A percentile compares a stretch with the other conserved stretches of the same genome.
Evolutionary conservation across 2,329 filamentous ascomycete genomes (phyloP).

Genomic region (Colletotrichum lentis): DNA sequence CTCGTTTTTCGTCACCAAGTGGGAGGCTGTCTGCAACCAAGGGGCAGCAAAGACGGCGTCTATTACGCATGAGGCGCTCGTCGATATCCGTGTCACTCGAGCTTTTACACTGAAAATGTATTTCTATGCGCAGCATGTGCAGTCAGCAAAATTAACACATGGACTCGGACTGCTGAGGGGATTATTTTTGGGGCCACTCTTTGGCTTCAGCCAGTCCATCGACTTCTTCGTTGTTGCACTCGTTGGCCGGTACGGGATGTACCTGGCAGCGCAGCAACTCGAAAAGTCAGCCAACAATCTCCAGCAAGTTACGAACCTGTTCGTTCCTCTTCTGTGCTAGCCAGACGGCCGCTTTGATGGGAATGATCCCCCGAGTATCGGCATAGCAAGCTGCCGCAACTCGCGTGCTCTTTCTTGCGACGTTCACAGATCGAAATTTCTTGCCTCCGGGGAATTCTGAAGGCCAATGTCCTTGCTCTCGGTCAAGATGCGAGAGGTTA

Average conservation of each 20-base stretch:
- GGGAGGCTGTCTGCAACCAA: conserved; percentile 75
- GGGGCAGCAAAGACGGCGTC: conserved; percentile 67
- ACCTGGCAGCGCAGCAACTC: conserved; percentile 63
- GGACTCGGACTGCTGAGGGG: conserved; percentile 72
- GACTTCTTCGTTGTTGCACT: conserved; percentile 77
- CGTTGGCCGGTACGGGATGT: conserved; percentile 83
- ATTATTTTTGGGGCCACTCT: conserved; percentile 73
- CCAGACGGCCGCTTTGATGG: conserved; percentile 73
- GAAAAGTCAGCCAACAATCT: conserved; percentile 64
- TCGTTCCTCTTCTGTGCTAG: conserved; percentile 84
- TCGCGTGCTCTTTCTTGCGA: conserved; percentile 74
- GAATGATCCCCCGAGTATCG: conserved; percentile 81
- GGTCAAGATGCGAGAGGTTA: conserved; percentile 63
- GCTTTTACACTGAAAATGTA: conserved; percentile 76
- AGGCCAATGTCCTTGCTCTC: conserved; percentile 51
- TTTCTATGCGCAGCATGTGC: conserved; percentile 71
- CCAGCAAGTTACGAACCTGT: conserved; percentile 78
- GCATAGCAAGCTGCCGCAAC: conserved; percentile 76
- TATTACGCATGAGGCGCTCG: conserved; percentile 77
- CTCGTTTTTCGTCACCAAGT: conserved; percentile 69
- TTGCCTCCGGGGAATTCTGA: neutral
- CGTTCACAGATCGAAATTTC: conserved; percentile 56
- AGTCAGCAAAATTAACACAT: conserved; percentile 61
- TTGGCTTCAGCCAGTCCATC: conserved; percentile 78
- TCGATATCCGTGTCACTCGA: conserved; percentile 80